A percentile compares a stretch with the other conserved stretches of the same genome.
These are phyloP conservation scores for Mycena vitilis DNA, from an alignment of 768 basidiomycete species.

Conservation along the genomic window DNA sequence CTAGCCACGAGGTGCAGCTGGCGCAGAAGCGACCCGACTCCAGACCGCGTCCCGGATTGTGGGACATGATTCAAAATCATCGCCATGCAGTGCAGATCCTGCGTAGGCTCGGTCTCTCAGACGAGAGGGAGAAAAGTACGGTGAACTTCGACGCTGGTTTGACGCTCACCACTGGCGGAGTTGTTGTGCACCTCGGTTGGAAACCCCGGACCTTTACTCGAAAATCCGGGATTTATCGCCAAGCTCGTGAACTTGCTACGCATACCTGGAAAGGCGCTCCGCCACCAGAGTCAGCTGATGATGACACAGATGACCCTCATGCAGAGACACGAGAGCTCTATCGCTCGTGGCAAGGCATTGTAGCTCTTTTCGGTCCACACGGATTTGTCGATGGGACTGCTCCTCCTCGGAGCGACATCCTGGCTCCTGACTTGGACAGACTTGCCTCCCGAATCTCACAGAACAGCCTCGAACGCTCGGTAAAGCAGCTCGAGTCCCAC, in stretches of 20 bases:
- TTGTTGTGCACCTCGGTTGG: not conserved
- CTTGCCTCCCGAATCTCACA: not conserved
- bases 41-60: not conserved
- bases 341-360: not conserved
- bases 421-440: not conserved
- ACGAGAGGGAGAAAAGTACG: not conserved
- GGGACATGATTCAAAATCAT: conserved; percentile 3
- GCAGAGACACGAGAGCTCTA: no score
- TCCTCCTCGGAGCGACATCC: not conserved
- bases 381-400: not conserved
- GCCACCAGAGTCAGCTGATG: not conserved
- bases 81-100: not conserved
- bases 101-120: not conserved
- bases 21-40: not conserved
- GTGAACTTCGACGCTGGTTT: not conserved
- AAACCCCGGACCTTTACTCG: not conserved
- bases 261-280: not conserved
- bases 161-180: not conserved
- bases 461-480: not conserved
- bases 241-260: not conserved
- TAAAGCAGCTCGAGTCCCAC: no score
- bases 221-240: not conserved
- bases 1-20: not conserved
- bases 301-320: no score
- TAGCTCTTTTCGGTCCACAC: not conserved